These are phyloP conservation scores for Cryptococcus jaspeensis DNA, from an alignment of 1,284 basidiomycete species.

Conservation along the genomic window DNA sequence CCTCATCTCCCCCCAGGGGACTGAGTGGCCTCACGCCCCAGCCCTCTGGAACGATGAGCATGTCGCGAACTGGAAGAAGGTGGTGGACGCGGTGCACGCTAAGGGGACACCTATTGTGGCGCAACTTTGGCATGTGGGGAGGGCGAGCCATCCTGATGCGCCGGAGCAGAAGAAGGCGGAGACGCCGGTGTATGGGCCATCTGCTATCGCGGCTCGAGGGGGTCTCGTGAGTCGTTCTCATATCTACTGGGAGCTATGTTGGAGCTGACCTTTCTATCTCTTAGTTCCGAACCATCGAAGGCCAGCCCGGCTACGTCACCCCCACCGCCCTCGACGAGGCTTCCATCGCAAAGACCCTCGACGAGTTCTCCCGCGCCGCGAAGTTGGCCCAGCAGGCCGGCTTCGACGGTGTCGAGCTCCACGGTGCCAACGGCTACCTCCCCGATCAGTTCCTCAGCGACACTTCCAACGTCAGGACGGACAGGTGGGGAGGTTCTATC, in stretches of 20 bases:
- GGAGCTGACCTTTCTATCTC: background rate
- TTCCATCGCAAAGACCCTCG: slow-evolving; percentile 6
- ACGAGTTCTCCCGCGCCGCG: slow-evolving; percentile 55
- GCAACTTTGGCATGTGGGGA: slow-evolving; percentile 57
- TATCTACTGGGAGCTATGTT: too few species aligned
- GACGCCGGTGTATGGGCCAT: slow-evolving; percentile 4
- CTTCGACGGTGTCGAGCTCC: slow-evolving; percentile 64
- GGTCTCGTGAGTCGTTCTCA: background rate
- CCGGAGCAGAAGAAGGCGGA: slow-evolving; percentile 2
- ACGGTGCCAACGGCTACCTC: slow-evolving; percentile 34
- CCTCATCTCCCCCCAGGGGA: slow-evolving; percentile 6
- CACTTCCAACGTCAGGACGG: slow-evolving; percentile 57
- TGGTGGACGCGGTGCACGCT: slow-evolving; percentile 53
- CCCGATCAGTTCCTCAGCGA: slow-evolving; percentile 61
- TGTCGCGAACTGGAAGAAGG: slow-evolving; percentile 38
- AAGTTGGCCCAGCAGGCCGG: slow-evolving; percentile 60
- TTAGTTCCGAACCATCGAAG: slow-evolving; percentile 11
- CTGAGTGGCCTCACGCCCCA: slow-evolving; percentile 11
- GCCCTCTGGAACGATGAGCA: slow-evolving; percentile 25
- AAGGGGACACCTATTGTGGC: slow-evolving; percentile 54
- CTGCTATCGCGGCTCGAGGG: slow-evolving; percentile 8
- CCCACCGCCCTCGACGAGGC: slow-evolving; percentile 12
- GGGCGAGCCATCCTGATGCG: slow-evolving; percentile 6
- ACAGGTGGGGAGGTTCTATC: slow-evolving; percentile 61
- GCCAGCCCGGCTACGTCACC: slow-evolving; percentile 7